phyloP scores from a whole-genome alignment of 2,329 filamentous ascomycete genomes.

The Clonostachys chloroleuca region DNA sequence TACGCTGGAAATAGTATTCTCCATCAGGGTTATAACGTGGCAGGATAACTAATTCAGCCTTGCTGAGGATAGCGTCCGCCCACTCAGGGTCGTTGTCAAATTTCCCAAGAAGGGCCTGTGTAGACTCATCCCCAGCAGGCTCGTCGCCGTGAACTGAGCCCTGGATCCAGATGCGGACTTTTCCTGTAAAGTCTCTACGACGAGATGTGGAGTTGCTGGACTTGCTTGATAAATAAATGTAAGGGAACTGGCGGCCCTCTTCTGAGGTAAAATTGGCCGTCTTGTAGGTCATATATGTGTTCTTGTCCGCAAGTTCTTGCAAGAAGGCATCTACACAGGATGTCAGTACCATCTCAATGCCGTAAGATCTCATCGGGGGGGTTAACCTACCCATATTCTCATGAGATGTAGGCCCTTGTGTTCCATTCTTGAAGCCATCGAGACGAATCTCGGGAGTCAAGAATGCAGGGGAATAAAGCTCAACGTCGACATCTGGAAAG shows the following conservation, averaged over 20 bases:
- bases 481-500: conserved; percentile 7
- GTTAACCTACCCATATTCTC: conserved; percentile 7
- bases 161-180: conserved; percentile 22
- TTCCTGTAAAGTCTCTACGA: conserved; percentile 4
- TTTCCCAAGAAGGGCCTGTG: conserved; percentile 20
- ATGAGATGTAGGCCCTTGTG: conserved; percentile 9
- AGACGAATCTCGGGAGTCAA: conserved; percentile 4
- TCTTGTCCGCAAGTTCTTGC: conserved; percentile 5
- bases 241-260: conserved; percentile 8
- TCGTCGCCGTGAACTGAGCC: conserved; percentile 25
- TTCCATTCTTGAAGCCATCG: conserved; percentile 8
- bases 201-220: neutral
- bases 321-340: conserved; percentile 5
- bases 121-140: conserved; percentile 20
- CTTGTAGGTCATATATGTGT: conserved; percentile 9
- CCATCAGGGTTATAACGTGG: conserved; percentile 26
- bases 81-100: conserved; percentile 18
- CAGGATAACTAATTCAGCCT: conserved; percentile 19
- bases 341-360: neutral
- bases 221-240: conserved; percentile 6
- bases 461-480: conserved; percentile 9
- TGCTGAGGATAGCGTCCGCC: conserved; percentile 16
- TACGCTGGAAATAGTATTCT: conserved; percentile 23
- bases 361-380: neutral
- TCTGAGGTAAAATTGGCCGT: conserved; percentile 10